phyloP scores from a whole-genome alignment of 306 rosid genomes.

The Malus fusca region DNA sequence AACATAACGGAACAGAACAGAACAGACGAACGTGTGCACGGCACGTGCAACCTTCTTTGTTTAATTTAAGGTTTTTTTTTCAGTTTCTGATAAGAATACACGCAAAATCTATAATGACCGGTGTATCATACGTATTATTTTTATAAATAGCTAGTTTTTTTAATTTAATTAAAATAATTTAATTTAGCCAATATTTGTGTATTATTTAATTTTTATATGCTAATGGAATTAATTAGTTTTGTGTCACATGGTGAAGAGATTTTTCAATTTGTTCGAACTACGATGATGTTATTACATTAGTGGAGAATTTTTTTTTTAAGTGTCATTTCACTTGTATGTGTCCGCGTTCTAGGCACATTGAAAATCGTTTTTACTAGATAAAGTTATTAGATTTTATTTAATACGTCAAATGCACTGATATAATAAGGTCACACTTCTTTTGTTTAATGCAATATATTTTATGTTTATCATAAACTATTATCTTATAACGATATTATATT shows the following conservation, averaged over 20 bases:
- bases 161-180: no score
- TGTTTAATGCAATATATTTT: no score
- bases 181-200: neutral
- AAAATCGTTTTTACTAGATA: no score
- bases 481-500: no score
- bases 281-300: no score
- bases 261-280: no score
- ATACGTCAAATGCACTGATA: neutral
- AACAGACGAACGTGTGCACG: neutral
- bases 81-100: neutral
- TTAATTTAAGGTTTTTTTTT: neutral
- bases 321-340: no score
- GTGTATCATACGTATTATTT: neutral
- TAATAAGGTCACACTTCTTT: neutral
- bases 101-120: no score
- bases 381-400: neutral
- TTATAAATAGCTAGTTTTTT: no score
- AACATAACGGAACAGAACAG: neutral
- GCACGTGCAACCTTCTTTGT: slow-evolving; percentile 5
- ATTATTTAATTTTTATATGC: neutral
- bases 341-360: no score
- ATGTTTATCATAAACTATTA: neutral
- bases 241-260: neutral
- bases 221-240: neutral
- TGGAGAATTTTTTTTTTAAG: no score